These are phyloP conservation scores for Dactylonectria macrodidyma DNA, from an alignment of 2,329 filamentous ascomycete species.

Conservation along the genomic window DNA sequence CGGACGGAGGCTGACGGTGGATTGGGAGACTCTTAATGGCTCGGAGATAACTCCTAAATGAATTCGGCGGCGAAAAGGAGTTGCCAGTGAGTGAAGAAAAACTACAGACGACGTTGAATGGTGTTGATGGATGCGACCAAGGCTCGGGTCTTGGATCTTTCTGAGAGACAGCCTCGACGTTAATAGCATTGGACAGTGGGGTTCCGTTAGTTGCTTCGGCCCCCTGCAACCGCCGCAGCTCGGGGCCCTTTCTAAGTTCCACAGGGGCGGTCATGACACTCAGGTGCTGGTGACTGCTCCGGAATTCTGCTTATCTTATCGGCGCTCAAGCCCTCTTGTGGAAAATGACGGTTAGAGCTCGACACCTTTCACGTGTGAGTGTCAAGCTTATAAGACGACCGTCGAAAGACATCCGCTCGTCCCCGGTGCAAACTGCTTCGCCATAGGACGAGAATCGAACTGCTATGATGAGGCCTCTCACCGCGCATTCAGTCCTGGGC, in stretches of 20 bases:
- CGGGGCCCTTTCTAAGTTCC: background rate
- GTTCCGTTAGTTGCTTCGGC: constrained; percentile 11
- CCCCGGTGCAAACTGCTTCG: constrained; percentile 1
- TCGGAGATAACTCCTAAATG: background rate
- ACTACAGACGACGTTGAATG: background rate
- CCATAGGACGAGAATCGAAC: constrained; percentile 2
- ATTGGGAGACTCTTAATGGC: too few relatives aligned
- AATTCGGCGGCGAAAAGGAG: background rate
- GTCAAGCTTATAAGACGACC: constrained; percentile 1
- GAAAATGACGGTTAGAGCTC: constrained; percentile 35
- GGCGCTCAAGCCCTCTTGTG: constrained; percentile 17
- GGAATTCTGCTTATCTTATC: constrained; percentile 46
- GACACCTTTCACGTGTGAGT: constrained; percentile 31
- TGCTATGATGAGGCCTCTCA: constrained; percentile 41
- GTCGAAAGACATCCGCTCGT: background rate
- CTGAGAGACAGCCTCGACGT: background rate
- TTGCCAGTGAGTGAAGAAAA: background rate
- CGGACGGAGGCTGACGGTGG: background rate
- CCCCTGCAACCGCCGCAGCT: background rate
- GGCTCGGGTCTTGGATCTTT: constrained; percentile 18
- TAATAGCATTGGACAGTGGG: constrained; percentile 22
- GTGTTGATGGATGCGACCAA: constrained; percentile 13
- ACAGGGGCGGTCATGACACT: constrained; percentile 12
- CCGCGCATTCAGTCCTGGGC: constrained; percentile 26
- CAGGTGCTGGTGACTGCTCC: constrained; percentile 1